Conservation (phyloP, 768 basidiomycete species). For the Boletus rubropictus region DNA sequence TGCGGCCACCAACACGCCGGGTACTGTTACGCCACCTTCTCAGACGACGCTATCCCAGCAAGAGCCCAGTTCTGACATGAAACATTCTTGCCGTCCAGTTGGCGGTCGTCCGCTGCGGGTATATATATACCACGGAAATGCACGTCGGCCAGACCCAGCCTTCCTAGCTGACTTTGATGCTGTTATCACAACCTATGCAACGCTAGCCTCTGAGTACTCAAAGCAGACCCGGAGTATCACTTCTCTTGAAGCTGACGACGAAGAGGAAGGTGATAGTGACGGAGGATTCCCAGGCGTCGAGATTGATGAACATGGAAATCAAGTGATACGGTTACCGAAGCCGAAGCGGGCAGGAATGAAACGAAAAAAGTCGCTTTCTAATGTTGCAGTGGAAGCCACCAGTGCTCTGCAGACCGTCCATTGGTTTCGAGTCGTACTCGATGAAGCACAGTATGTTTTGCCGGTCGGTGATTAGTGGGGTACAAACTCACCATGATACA, state of each 20-base stretch:
- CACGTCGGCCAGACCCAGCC: conserved; percentile 76
- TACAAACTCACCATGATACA: conserved; percentile 28
- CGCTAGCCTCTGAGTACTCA: conserved; percentile 90
- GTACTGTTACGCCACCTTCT: conserved; percentile 33
- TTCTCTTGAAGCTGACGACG: conserved; percentile 54
- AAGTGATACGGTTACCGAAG: conserved; percentile 52
- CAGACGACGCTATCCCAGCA: conserved; percentile 31
- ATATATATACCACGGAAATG: conserved; percentile 94
- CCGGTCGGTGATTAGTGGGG: neutral
- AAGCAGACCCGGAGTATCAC: conserved; percentile 72
- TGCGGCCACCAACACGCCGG: conserved; percentile 30
- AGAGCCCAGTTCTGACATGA: conserved; percentile 19
- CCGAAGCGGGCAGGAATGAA: conserved; percentile 64
- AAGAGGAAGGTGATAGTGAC: conserved; percentile 62
- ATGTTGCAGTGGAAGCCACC: conserved; percentile 42
- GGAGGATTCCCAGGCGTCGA: conserved; percentile 59
- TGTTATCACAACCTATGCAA: conserved; percentile 96
- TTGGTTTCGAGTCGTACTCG: conserved; percentile 93
- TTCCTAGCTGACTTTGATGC: conserved; percentile 93
- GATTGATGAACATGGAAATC: conserved; percentile 63
- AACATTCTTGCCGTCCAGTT: conserved; percentile 33
- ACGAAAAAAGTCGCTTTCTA: conserved; percentile 50
- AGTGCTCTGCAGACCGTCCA: conserved; percentile 91
- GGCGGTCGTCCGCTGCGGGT: conserved; percentile 62
- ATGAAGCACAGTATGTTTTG: conserved; percentile 87